Conservation (phyloP, 176 grass and related monocot genomes). For the Paspalum vaginatum region DNA sequence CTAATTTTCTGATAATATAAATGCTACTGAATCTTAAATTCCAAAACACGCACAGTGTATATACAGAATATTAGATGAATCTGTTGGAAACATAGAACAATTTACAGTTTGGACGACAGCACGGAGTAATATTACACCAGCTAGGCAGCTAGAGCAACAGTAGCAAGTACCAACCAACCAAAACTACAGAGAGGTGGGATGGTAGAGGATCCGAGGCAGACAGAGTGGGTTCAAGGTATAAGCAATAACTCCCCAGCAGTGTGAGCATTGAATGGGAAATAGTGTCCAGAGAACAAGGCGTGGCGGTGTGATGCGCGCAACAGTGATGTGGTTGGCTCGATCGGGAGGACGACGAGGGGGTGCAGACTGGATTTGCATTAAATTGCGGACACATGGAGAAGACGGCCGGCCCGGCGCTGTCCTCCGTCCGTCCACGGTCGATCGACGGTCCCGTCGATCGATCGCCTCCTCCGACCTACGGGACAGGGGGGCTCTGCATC, state of each 20-base stretch:
- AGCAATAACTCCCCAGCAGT: constrained; percentile 64
- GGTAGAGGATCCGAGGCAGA: constrained; percentile 58
- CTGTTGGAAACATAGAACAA: too few relatives aligned
- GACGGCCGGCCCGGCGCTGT: background rate
- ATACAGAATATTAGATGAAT: too few relatives aligned
- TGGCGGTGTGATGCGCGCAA: constrained; percentile 54
- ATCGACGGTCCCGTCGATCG: background rate
- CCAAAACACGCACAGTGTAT: too few relatives aligned
- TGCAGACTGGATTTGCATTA: constrained; percentile 23
- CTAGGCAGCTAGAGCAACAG: too few relatives aligned
- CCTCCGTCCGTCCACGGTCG: too few relatives aligned
- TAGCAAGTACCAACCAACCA: too few relatives aligned
- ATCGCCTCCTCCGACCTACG: background rate
- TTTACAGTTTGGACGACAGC: too few relatives aligned
- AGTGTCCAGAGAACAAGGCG: constrained; percentile 66
- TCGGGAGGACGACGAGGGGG: too few relatives aligned
- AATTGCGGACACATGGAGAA: constrained; percentile 27
- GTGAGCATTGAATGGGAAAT: constrained; percentile 69
- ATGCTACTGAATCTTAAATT: too few relatives aligned
- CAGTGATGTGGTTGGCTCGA: constrained; percentile 59
- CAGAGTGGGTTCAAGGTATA: constrained; percentile 86
- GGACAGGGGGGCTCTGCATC: background rate
- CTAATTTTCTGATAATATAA: too few relatives aligned
- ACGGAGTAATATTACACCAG: too few relatives aligned
- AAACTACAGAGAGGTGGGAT: background rate